A percentile compares a stretch with the other conserved stretches of the same genome.
Evolutionary conservation across 2,329 filamentous ascomycete species (phyloP).

Genomic region (Colletotrichum sp.): DNA sequence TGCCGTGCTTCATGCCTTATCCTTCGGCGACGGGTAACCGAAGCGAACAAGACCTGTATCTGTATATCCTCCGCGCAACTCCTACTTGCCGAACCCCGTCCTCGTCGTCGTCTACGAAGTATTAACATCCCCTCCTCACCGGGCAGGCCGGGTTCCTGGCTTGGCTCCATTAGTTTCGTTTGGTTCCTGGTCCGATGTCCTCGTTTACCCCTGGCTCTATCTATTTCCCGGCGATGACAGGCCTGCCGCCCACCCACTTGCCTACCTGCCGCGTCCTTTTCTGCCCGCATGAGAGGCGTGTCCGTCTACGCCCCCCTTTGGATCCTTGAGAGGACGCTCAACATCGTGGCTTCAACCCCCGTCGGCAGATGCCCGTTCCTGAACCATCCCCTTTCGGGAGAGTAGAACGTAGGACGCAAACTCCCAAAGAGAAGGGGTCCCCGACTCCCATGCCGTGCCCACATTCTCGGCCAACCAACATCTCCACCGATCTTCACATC

Average conservation of each 20-base stretch:
- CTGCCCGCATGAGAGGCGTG: neutral
- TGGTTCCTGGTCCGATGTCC: slow-evolving; percentile 14
- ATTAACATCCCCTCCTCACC: neutral
- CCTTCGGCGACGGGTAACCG: neutral
- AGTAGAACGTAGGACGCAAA: too few relatives aligned
- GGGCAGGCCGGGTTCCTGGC: slow-evolving; percentile 7
- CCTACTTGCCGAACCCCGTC: neutral
- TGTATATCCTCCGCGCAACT: neutral
- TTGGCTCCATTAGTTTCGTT: neutral
- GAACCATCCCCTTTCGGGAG: neutral
- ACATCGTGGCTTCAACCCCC: neutral
- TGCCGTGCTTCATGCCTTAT: neutral
- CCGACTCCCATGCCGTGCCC: neutral
- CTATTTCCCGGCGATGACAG: neutral
- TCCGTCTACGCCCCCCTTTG: neutral
- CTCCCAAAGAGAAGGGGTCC: neutral
- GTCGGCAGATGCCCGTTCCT: slow-evolving; percentile 15
- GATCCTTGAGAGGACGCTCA: neutral
- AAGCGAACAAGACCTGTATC: neutral
- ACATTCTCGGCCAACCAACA: slow-evolving; percentile 3
- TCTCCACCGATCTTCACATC: slow-evolving; percentile 11
- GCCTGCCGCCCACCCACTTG: neutral
- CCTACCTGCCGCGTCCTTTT: neutral
- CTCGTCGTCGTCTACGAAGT: neutral
- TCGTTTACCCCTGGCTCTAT: neutral